Percentiles rank a stretch among this genome's conserved stretches.
Conservation (phyloP, 768 basidiomycete genomes). For the Podaxis sp. region DNA sequence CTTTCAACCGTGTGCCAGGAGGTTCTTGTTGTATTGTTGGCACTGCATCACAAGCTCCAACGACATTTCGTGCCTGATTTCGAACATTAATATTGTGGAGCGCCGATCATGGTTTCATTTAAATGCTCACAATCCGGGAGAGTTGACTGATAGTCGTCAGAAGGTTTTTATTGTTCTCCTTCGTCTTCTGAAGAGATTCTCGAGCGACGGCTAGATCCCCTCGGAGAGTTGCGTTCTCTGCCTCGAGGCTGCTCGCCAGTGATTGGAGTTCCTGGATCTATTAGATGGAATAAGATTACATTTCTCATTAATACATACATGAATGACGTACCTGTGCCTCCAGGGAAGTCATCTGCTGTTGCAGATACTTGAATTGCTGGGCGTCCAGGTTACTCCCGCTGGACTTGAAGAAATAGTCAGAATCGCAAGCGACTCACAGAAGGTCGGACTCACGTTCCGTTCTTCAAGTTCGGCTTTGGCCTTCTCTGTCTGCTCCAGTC, state of each 20-base stretch:
- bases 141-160: slow-evolving; percentile 27
- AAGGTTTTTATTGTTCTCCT: slow-evolving; percentile 26
- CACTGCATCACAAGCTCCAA: slow-evolving; percentile 1
- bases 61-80: slow-evolving; percentile 13
- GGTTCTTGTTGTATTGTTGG: neutral
- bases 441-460: neutral
- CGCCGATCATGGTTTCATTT: neutral
- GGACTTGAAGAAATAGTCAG: neutral
- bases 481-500: slow-evolving; percentile 1
- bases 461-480: neutral
- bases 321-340: slow-evolving; percentile 14
- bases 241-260: slow-evolving; percentile 18
- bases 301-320: neutral
- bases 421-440: neutral
- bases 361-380: slow-evolving; percentile 4
- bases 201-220: slow-evolving; percentile 22
- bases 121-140: slow-evolving; percentile 23
- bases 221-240: slow-evolving; percentile 21
- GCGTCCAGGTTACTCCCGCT: neutral
- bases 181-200: slow-evolving; percentile 27
- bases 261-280: slow-evolving; percentile 24
- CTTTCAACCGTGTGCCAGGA: neutral
- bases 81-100: neutral
- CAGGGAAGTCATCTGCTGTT: slow-evolving; percentile 12
- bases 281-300: neutral